These are phyloP conservation scores for Aureobasidium sp. DNA, from an alignment of 2,329 filamentous ascomycete genomes.

Conservation along the genomic window DNA sequence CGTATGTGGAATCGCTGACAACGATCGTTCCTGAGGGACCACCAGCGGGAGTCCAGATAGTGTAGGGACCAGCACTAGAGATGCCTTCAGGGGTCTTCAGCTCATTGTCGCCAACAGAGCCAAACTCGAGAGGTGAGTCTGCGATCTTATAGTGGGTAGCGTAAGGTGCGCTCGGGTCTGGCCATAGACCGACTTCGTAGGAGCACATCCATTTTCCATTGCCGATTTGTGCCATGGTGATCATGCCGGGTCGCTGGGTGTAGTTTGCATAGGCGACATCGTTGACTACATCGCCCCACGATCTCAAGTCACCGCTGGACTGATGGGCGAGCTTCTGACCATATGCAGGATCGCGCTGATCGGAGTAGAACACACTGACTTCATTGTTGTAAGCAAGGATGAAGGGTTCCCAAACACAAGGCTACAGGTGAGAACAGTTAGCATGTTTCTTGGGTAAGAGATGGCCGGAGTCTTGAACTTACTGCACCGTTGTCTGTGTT, in stretches of 20 bases:
- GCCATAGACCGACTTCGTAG: constrained; percentile 48
- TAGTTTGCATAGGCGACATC: constrained; percentile 56
- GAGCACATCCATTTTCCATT: constrained; percentile 55
- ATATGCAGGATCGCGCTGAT: constrained; percentile 56
- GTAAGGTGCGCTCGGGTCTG: constrained; percentile 28
- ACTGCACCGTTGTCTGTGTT: constrained; percentile 51
- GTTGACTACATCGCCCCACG: constrained; percentile 51
- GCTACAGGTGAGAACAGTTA: too few relatives aligned
- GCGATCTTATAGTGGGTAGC: constrained; percentile 44
- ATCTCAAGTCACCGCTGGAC: constrained; percentile 48
- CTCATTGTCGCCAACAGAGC: constrained; percentile 30
- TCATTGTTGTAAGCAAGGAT: constrained; percentile 50
- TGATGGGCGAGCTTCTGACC: constrained; percentile 65
- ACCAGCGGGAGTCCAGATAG: constrained; percentile 43
- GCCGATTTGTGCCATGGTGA: constrained; percentile 48
- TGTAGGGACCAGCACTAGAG: constrained; percentile 41
- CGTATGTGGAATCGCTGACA: constrained; percentile 32
- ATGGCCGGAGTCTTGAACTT: too few relatives aligned
- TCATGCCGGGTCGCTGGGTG: constrained; percentile 60
- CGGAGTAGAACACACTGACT: constrained; percentile 61
- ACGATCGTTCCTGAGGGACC: constrained; percentile 43
- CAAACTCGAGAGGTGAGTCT: constrained; percentile 40
- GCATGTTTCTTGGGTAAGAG: too few relatives aligned
- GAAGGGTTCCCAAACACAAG: constrained; percentile 69
- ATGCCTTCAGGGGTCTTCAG: constrained; percentile 38